Percentiles rank a stretch among this genome's conserved stretches.
phyloP scores from a whole-genome alignment of 2,329 filamentous ascomycete species.

The Apiospora hydei region DNA sequence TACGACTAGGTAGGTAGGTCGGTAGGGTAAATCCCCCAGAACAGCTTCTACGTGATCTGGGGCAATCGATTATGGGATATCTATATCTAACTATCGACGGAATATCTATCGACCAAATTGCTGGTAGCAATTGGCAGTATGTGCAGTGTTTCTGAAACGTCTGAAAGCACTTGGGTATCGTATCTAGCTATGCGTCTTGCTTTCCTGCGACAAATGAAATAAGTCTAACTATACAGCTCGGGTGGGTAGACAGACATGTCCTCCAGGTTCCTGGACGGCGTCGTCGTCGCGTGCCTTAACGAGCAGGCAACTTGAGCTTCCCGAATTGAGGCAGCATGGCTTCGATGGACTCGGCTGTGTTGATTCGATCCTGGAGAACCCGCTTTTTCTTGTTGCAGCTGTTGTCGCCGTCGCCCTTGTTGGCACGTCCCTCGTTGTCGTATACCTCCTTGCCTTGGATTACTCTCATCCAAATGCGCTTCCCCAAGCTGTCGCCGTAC shows the following conservation, averaged over 20 bases:
- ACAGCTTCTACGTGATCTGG: background rate
- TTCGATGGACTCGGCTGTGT: background rate
- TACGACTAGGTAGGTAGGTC: background rate
- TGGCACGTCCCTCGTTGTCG: background rate
- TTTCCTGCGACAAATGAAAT: background rate
- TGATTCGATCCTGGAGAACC: background rate
- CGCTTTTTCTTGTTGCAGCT: background rate
- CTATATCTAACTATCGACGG: background rate
- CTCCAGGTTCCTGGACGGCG: background rate
- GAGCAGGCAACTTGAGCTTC: background rate
- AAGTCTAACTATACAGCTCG: background rate
- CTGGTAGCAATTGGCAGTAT: background rate
- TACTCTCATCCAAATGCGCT: background rate
- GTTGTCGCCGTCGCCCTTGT: background rate
- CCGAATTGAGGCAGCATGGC: background rate
- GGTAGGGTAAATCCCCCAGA: background rate
- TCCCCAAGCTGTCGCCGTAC: conserved; percentile 10
- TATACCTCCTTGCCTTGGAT: background rate
- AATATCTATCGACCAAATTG: background rate
- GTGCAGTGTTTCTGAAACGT: background rate
- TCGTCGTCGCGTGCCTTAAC: background rate
- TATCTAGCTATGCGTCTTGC: background rate
- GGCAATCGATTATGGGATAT: background rate
- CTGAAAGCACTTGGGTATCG: background rate
- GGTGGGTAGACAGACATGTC: background rate